Base-by-base conservation (phyloP, 2,329 filamentous ascomycete species). In the Setomelanomma holmii region DNA sequence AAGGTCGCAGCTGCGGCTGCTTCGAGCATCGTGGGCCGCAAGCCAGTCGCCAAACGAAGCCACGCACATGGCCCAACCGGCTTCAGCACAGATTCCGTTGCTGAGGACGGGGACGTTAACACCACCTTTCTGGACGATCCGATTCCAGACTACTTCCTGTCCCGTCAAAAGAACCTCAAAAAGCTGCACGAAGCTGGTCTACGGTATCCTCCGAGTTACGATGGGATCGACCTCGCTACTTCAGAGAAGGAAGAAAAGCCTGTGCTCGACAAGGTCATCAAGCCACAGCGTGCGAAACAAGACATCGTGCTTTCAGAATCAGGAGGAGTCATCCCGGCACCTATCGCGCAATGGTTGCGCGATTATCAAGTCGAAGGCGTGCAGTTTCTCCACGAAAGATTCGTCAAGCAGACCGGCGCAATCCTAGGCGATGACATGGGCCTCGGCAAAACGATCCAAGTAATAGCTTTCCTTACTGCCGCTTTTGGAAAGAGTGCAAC, bases 391-490 rank as follows among this genome's bases (percentile, higher is more conserved):
- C 93, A 98, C 70, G 85, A 90, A 53, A 83, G 90, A 19, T 98
- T 98, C 69, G 89, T 97, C 4, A 93, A 91, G 60, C 95, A 99
- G 68, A 89, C 88, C 63, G 95, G 95, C 1, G 91, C 90, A 1
- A 90, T 99, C 19, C 81, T 99, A 0, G 93, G 93, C 3, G 95
- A 99, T 69, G 95, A 99, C 67, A 99, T 99, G 95, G 95, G 95
- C 17, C 76, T 99, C 24, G 95, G 95, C 0, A 99, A 99, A 75
- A 99, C 95, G 0, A 91, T 99, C 2, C 95, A 99, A 73, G 91
- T 99, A 21, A 95, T 92, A 51, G 90, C 93, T 0, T 98, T 99
- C 60, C 79, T 99, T 19, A 90, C 91, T 0, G 91, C 87, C 1
- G 93, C 92, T 0, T 99, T 96, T 71, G 95, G 95, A 6, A 99